phyloP scores from a whole-genome alignment of 108 stramenopile genomes.

The Asterionellopsis glacialis region DNA sequence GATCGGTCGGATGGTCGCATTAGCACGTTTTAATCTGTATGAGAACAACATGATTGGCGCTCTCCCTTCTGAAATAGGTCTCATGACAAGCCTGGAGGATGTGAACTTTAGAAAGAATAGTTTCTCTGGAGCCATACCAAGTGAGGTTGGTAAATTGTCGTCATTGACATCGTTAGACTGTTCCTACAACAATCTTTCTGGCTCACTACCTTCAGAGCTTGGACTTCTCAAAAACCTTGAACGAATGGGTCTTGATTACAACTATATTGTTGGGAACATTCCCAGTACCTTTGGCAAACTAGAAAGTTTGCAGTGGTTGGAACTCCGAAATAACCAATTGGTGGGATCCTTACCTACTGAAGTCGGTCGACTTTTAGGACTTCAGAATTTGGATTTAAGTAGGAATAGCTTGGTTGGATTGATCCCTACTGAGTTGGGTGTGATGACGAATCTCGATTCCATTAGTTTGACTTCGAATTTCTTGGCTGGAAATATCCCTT shows the following conservation, averaged over 20 bases:
- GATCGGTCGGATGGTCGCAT: neutral
- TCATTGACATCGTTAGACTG: conserved; percentile 8
- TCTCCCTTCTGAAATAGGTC: conserved; percentile 22
- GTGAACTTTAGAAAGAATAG: neutral
- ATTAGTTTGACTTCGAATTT: conserved; percentile 31
- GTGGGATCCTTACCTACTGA: conserved; percentile 23
- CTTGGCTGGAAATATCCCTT: conserved; percentile 26
- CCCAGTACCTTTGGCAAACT: neutral
- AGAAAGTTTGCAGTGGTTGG: neutral
- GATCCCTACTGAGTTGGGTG: conserved; percentile 34
- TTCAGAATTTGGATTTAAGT: neutral
- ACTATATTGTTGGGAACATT: neutral
- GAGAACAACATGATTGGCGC: conserved; percentile 36
- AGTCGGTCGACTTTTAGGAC: conserved; percentile 9
- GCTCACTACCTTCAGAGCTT: conserved; percentile 6
- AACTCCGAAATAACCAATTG: conserved; percentile 11
- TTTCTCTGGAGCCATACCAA: conserved; percentile 19
- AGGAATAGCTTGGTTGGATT: conserved; percentile 9
- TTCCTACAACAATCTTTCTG: neutral
- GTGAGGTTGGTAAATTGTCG: conserved; percentile 17
- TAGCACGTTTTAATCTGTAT: neutral
- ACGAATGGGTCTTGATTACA: neutral
- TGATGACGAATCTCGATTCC: conserved; percentile 31
- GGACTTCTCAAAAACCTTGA: conserved; percentile 2
- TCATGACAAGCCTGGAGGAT: conserved; percentile 23